phyloP scores from a whole-genome alignment of 805 yeast species.

The Saturnispora sekii region DNA sequence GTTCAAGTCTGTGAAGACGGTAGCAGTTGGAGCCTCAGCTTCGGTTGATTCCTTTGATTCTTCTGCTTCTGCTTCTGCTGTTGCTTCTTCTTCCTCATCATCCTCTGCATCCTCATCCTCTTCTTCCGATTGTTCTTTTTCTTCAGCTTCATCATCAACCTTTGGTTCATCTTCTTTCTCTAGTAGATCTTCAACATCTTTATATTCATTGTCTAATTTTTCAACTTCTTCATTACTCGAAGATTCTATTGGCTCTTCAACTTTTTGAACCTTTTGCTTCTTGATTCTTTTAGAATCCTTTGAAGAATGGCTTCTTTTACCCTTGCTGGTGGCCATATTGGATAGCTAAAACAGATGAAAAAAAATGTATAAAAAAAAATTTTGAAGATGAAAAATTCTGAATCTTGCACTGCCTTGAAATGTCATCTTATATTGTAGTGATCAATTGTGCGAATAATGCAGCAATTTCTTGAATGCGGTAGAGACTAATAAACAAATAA shows the following conservation, averaged over 20 bases:
- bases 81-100: constrained; percentile 3
- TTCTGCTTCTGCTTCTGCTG: constrained; percentile 13
- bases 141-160: constrained; percentile 13
- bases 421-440: background rate
- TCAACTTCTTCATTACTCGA: constrained; percentile 26
- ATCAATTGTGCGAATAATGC: no score
- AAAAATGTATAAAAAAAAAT: background rate
- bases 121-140: constrained; percentile 18
- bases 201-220: constrained; percentile 47
- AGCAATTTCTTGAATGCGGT: no score
- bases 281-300: constrained; percentile 6
- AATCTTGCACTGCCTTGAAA: constrained; percentile 3
- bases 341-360: constrained; percentile 1
- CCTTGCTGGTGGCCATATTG: constrained; percentile 5
- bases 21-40: constrained; percentile 13
- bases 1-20: constrained; percentile 41
- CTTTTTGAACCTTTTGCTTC: constrained; percentile 1
- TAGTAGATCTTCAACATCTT: constrained; percentile 45
- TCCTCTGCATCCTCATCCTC: constrained; percentile 25
- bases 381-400: background rate
- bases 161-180: constrained; percentile 23
- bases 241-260: background rate
- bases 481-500: no score
- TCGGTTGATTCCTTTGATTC: background rate
- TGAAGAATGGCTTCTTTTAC: constrained; percentile 4